Conservation (phyloP, 139 green algal species). For the Zygnema circumcarinatum region DNA sequence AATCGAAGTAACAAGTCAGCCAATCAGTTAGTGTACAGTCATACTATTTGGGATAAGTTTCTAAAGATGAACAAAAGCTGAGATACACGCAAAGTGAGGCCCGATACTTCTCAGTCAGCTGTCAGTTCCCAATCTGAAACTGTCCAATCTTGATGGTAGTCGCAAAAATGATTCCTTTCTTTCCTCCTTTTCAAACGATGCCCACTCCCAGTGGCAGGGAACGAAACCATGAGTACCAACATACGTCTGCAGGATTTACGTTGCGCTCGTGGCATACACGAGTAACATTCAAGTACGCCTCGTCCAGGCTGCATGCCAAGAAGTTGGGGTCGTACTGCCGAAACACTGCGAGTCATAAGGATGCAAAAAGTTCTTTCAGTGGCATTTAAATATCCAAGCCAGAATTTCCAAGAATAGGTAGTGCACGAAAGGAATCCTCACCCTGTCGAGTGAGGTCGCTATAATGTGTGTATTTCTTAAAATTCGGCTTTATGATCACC, state of each 20-base stretch:
- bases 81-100: no score
- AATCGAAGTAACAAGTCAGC: no score
- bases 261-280: not conserved
- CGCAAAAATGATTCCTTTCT: no score
- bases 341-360: slow-evolving; percentile 44
- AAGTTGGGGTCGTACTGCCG: slow-evolving; percentile 67
- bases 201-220: no score
- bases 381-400: no score
- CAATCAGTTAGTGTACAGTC: slow-evolving; percentile 16
- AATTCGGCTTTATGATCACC: slow-evolving; percentile 60
- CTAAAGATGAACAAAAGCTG: not conserved
- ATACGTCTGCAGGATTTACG: slow-evolving; percentile 4
- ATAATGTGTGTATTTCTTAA: slow-evolving; percentile 62
- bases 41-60: not conserved
- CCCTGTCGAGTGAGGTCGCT: slow-evolving; percentile 37
- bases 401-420: no score
- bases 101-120: no score
- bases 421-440: no score
- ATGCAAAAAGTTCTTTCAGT: not conserved
- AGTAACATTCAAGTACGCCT: slow-evolving; percentile 70
- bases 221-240: no score
- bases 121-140: no score
- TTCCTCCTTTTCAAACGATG: no score
- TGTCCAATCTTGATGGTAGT: no score
- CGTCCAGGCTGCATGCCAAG: slow-evolving; percentile 60